Base-by-base conservation (phyloP, 148 eudicot species). In the Gaultheria prostrata region DNA sequence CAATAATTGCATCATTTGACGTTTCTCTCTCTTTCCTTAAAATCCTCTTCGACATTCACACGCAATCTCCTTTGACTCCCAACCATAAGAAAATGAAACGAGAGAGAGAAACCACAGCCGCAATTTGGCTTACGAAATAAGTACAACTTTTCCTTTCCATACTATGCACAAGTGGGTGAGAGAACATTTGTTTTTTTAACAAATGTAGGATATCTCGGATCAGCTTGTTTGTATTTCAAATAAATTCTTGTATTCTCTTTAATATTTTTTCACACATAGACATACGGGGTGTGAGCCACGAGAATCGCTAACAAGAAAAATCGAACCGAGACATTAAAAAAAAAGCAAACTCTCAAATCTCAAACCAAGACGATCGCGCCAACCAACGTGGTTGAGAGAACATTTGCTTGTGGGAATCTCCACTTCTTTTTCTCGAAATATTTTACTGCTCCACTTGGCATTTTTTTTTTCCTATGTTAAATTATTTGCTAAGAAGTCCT, bases 1-100 rank as follows among this genome's bases (percentile, higher is more conserved):
- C 76, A 67, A 83, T 77, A 28, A 77, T 83, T 83, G 76, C 67
- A 49, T 48, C 81, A 76, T 77, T 83, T 77, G 85, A 83, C 85
- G 81, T 83, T 83, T 83, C 81, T 77, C 45, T 77, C 50, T 67
- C 33, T 50, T 63, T 63, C 77, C 85, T 50, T 50, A 65, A 85
- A 78, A 88, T 49, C 76, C 82, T 72, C 90, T 86, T 86, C 83
- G 72, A 86, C 90, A 81, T 88, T 90, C 90, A 84, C 92, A 92
- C 95, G 95, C 93, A 89, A 92, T 50, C 90, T 77, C 87, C 80
- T 86, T 88, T 87, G 89, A 90, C 87, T 88, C 88, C 67, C 59
- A 76, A 79, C 83, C 86, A 77, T 45, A 82, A 14, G 56, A 76
- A 85, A 51, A 39, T 39, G 43, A 39, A 39, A 39, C 43, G 43